Base-by-base conservation (phyloP, 2,329 filamentous ascomycete species). In the Aaosphaeria pasadenensis region DNA sequence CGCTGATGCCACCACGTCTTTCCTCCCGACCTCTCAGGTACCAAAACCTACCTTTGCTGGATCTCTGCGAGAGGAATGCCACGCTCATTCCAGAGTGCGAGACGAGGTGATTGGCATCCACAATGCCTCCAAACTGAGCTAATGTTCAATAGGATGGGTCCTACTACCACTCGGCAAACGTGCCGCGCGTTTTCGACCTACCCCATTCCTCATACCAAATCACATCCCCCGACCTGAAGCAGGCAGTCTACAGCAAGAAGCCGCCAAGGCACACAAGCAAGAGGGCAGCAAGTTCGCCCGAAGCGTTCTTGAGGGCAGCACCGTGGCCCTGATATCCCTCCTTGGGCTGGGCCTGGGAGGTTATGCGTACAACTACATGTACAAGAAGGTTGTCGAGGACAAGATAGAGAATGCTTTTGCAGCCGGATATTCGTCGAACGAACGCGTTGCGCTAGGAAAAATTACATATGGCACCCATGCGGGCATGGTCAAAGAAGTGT, bases 341-440 rank as follows among this genome's bases (percentile, higher is more conserved):
- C 55, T 66, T 6, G 64, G 64, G 28, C 54, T 69, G 2, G 64
- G 60, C 9, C 57, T 66, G 4, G 62, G 64, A 7, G 66, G 66
- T 33, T 69, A 67, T 41, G 63, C 60, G 11, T 69, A 68, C 47
- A 66, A 59, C 44, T 29, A 60, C 0, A 63, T 65, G 52, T 69
- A 68, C 54, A 68, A 69, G 38, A 51, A 50, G 13, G 61, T 56
- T 0, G 60, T 68, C 3, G 46, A 55, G 5, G 55, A 55, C 42
- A 67, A 68, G 54, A 69, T 69, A 7, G 60, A 66, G 31, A 64
- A 66, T 54, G 64, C 64, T 7, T 69, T 69, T 38, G 54, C 60
- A 1, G 56, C 53, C 7, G 64, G 66, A 6, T 69, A 66, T 35
- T 66, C 60, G 46, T 68, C 64, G 6, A 62, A 67, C 7, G 66